phyloP scores from a whole-genome alignment of 345 rosid genomes.

The Lenwebbia sp. region DNA sequence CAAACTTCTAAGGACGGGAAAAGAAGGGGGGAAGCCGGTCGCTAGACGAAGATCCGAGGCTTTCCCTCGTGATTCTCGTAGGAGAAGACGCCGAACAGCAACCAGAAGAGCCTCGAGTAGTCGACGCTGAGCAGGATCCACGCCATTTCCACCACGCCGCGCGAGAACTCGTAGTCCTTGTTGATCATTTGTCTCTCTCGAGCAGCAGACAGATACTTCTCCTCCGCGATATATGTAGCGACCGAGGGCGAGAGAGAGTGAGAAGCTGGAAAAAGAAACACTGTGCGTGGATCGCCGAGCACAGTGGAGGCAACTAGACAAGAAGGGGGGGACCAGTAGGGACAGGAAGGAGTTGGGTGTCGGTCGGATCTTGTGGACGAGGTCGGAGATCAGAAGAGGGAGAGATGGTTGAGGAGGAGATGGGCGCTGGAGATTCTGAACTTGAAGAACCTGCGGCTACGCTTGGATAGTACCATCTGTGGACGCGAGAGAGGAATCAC shows the following conservation, averaged over 20 bases:
- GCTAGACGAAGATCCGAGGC: constrained; percentile 72
- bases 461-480: constrained; percentile 50
- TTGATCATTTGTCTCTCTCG: constrained; percentile 42
- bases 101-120: constrained; percentile 68
- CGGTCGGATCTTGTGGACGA: not conserved
- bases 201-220: not conserved
- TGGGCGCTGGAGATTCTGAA: constrained; percentile 27
- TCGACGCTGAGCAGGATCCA: constrained; percentile 66
- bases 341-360: not conserved
- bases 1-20: not conserved
- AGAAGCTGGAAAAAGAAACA: not conserved
- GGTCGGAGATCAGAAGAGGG: not conserved
- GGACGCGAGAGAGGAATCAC: constrained; percentile 11
- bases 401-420: not conserved
- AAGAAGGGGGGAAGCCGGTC: not conserved
- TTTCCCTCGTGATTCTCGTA: constrained; percentile 89
- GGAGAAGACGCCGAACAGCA: constrained; percentile 63
- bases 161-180: constrained; percentile 34
- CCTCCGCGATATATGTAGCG: not conserved
- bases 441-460: constrained; percentile 61
- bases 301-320: not conserved
- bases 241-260: not conserved
- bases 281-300: not conserved
- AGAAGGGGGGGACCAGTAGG: not conserved
- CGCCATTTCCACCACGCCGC: constrained; percentile 41